Evolutionary conservation across 2,329 filamentous ascomycete species (phyloP).

Genomic region (Hirsutella rhossiliensis): DNA sequence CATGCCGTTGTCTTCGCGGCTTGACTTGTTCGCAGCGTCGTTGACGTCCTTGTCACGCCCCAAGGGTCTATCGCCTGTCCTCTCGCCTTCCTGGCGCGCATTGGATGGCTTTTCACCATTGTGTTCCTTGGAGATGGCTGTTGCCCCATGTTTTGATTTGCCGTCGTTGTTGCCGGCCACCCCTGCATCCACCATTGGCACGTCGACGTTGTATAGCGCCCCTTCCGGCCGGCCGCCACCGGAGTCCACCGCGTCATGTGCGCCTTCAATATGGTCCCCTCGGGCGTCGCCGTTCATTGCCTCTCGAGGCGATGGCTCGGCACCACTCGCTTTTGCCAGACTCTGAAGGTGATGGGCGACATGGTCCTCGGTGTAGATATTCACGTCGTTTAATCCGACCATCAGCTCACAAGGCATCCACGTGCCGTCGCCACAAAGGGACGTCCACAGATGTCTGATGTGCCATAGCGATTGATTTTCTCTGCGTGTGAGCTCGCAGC

Average conservation of each 20-base stretch:
- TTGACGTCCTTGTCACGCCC: not conserved
- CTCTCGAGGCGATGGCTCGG: constrained; percentile 2
- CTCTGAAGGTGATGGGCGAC: constrained; percentile 24
- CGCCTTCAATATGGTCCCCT: constrained; percentile 4
- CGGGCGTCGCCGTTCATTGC: constrained; percentile 12
- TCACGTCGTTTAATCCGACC: constrained; percentile 41
- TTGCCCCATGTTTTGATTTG: constrained; percentile 5
- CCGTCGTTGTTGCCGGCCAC: constrained; percentile 9
- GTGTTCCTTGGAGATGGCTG: constrained; percentile 3
- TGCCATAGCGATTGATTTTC: constrained; percentile 63
- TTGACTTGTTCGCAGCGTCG: not conserved
- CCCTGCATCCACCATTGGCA: constrained; percentile 18
- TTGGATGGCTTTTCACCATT: not conserved
- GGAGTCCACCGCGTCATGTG: constrained; percentile 4
- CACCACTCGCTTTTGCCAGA: constrained; percentile 11
- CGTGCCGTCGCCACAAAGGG: constrained; percentile 62
- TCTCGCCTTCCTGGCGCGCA: not conserved
- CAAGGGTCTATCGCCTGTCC: not conserved
- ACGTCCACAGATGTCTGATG: constrained; percentile 61
- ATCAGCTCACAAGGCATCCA: constrained; percentile 52
- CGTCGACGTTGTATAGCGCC: not conserved
- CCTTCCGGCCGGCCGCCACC: not conserved
- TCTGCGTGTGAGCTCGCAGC: constrained; percentile 58
- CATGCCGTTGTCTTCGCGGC: not conserved
- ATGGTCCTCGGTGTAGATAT: constrained; percentile 39